phyloP scores from a whole-genome alignment of 176 grass and related monocot genomes.

The Eleusine coracana region DNA sequence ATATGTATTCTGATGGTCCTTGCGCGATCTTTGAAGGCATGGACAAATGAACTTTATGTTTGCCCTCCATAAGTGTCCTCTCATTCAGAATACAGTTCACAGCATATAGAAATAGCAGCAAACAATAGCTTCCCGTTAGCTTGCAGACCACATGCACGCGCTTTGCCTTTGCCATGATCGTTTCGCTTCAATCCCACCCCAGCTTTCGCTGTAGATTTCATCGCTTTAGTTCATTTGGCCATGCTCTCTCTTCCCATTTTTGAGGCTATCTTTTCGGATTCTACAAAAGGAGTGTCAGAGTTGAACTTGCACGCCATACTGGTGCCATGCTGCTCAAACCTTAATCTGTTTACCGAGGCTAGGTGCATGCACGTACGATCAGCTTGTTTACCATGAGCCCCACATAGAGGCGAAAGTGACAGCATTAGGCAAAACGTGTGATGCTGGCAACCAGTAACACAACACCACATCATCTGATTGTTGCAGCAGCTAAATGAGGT shows the following conservation, averaged over 20 bases:
- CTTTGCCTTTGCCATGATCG: background rate
- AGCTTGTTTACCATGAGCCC: background rate
- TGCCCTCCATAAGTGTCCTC: conserved; percentile 16
- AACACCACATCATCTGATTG: background rate
- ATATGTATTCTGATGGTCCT: conserved; percentile 11
- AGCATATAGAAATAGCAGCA: conserved; percentile 13
- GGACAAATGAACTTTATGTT: conserved; percentile 25
- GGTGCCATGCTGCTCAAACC: background rate
- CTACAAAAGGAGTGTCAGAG: background rate
- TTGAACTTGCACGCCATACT: background rate
- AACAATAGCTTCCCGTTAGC: background rate
- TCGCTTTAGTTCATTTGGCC: conserved; percentile 10
- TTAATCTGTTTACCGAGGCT: background rate
- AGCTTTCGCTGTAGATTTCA: conserved; percentile 9
- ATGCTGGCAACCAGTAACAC: background rate
- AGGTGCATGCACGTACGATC: background rate
- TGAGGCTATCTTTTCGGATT: background rate
- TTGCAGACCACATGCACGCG: conserved; percentile 25
- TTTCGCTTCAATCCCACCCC: conserved; percentile 11
- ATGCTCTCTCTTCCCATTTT: background rate
- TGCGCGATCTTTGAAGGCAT: conserved; percentile 1
- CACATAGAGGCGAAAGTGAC: background rate
- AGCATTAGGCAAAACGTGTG: conserved; percentile 1
- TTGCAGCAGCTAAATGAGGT: background rate
- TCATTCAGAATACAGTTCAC: conserved; percentile 8